Evolutionary conservation across 2,329 filamentous ascomycete species (phyloP).

Genomic region (Epichloe scottii): DNA sequence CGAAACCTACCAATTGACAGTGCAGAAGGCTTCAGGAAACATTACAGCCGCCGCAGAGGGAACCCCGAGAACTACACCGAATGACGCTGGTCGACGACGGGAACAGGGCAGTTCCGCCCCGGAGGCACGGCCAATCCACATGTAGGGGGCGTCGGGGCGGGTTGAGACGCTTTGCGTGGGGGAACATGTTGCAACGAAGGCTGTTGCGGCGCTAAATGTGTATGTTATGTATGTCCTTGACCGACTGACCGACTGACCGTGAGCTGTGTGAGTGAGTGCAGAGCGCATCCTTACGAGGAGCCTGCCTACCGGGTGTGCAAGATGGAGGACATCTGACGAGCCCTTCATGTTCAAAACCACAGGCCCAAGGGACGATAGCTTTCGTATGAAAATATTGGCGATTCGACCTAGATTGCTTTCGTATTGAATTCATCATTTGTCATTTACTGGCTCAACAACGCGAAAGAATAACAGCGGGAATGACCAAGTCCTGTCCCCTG

Average conservation of each 20-base stretch:
- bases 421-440: not conserved
- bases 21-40: too few species aligned
- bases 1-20: too few species aligned
- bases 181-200: conserved; percentile 39
- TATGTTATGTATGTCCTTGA: conserved; percentile 28
- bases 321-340: conserved; percentile 32
- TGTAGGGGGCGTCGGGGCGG: conserved; percentile 42
- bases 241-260: not conserved
- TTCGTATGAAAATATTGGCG: too few species aligned
- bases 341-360: not conserved
- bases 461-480: not conserved
- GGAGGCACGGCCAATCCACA: conserved; percentile 48
- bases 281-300: conserved; percentile 40
- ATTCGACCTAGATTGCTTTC: not conserved
- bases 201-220: conserved; percentile 53
- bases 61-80: conserved; percentile 43
- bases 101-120: conserved; percentile 54
- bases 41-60: too few species aligned
- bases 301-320: conserved; percentile 35
- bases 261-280: not conserved
- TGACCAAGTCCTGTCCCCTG: not conserved
- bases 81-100: conserved; percentile 36
- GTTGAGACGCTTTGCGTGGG: conserved; percentile 53
- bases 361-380: too few species aligned
- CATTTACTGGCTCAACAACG: conserved; percentile 1